Evolutionary conservation across 352 stramenopile species (phyloP).

Genomic region (Globisporangium mamillatum): DNA sequence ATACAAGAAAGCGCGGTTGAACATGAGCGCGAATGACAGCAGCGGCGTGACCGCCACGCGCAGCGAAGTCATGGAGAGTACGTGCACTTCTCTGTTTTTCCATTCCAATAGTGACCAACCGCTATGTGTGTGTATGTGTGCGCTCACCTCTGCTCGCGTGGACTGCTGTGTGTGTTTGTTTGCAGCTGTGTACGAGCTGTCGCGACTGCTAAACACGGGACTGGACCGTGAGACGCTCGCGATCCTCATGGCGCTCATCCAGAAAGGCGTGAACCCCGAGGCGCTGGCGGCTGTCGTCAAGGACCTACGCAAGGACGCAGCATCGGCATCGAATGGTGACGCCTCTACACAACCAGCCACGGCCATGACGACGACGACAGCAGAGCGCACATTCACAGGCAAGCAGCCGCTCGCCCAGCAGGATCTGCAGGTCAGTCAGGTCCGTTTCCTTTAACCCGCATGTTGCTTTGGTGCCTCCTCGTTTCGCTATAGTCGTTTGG

Average conservation of each 20-base stretch:
- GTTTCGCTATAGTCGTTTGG: neutral
- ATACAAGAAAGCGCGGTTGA: neutral
- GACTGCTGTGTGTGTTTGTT: neutral
- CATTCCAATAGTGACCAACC: neutral
- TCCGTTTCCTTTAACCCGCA: conserved; percentile 28
- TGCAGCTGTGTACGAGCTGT: conserved; percentile 88
- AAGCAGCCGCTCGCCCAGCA: conserved; percentile 48
- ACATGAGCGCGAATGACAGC: conserved; percentile 23
- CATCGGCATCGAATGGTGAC: conserved; percentile 25
- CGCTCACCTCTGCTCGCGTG: neutral
- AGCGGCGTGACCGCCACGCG: conserved; percentile 41
- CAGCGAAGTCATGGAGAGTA: conserved; percentile 60
- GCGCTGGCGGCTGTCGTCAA: conserved; percentile 87
- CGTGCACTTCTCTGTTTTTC: conserved; percentile 7
- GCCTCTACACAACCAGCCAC: neutral
- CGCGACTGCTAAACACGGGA: conserved; percentile 87
- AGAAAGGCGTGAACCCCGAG: conserved; percentile 90
- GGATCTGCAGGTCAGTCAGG: conserved; percentile 70
- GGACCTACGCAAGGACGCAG: conserved; percentile 78
- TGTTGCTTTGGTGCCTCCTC: conserved; percentile 5
- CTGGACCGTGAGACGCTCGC: conserved; percentile 86
- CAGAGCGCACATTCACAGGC: conserved; percentile 33
- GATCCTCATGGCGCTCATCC: conserved; percentile 85
- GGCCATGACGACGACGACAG: conserved; percentile 16
- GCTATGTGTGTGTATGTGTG: too few relatives aligned